Evolutionary conservation across 2,329 filamentous ascomycete genomes (phyloP).

Genomic region (Zymoseptoria passerinii): DNA sequence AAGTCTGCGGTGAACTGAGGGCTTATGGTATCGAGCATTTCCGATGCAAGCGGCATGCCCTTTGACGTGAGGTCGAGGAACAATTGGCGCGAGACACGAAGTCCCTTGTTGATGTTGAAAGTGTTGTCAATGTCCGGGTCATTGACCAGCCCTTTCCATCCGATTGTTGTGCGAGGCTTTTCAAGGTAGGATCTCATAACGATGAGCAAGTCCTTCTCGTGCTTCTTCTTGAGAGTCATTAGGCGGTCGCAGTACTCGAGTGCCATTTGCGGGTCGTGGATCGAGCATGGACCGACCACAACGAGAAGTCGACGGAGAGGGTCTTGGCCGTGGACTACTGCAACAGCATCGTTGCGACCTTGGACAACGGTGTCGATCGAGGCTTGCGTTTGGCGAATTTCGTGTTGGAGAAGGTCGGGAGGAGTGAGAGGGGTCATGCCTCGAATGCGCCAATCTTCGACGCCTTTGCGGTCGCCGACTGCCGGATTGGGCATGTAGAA

Average conservation of each 20-base stretch:
- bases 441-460: slow-evolving; percentile 50
- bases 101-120: slow-evolving; percentile 98
- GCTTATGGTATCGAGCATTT: slow-evolving; percentile 97
- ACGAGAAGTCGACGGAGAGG: slow-evolving; percentile 56
- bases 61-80: slow-evolving; percentile 85
- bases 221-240: slow-evolving; percentile 73
- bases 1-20: slow-evolving; percentile 94
- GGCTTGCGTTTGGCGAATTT: slow-evolving; percentile 56
- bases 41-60: slow-evolving; percentile 92
- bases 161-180: slow-evolving; percentile 95
- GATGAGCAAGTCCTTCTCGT: slow-evolving; percentile 81
- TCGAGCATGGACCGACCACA: slow-evolving; percentile 90
- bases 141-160: slow-evolving; percentile 98
- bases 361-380: slow-evolving; percentile 50
- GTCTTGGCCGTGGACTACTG: slow-evolving; percentile 53
- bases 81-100: slow-evolving; percentile 76
- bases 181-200: slow-evolving; percentile 98
- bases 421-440: slow-evolving; percentile 66
- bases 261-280: slow-evolving; percentile 86
- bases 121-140: slow-evolving; percentile 97
- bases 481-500: slow-evolving; percentile 45
- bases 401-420: slow-evolving; percentile 89
- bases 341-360: slow-evolving; percentile 52
- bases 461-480: slow-evolving; percentile 42
- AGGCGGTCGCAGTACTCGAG: slow-evolving; percentile 88